These are phyloP conservation scores for Aspergillus arachidicola DNA, from an alignment of 2,329 filamentous ascomycete genomes.

Conservation along the genomic window DNA sequence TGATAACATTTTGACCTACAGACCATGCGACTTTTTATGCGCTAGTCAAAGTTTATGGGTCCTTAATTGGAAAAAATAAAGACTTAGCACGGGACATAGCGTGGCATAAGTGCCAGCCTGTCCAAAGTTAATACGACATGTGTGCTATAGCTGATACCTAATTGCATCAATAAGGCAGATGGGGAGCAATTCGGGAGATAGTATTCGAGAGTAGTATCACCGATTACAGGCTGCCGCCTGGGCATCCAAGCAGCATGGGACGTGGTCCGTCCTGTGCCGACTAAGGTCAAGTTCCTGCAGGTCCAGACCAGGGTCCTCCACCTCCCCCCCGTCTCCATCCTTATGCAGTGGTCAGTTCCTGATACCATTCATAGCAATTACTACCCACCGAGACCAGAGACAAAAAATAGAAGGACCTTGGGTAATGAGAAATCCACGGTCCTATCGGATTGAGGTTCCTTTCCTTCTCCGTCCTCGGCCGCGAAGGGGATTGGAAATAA, in stretches of 20 bases:
- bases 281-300: conserved; percentile 26
- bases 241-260: conserved; percentile 15
- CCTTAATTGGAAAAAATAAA: neutral
- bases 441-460: neutral
- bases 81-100: neutral
- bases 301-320: conserved; percentile 19
- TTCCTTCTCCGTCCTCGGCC: neutral
- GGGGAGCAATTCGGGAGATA: neutral
- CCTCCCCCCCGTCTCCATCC: conserved; percentile 8
- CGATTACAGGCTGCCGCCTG: conserved; percentile 6
- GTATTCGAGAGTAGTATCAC: too few relatives aligned
- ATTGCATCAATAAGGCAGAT: conserved; percentile 1
- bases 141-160: neutral
- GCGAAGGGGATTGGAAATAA: neutral
- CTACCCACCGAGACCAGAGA: neutral
- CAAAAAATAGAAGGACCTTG: neutral
- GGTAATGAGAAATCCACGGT: neutral
- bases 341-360: conserved; percentile 2
- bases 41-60: neutral
- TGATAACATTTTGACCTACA: neutral
- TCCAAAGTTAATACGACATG: neutral
- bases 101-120: neutral
- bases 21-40: neutral
- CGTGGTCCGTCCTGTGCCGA: conserved; percentile 4
- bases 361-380: conserved; percentile 3